A percentile compares a stretch with the other conserved stretches of the same genome.
Conservation (phyloP, 2,329 filamentous ascomycete species). For the Fusarium sp. region DNA sequence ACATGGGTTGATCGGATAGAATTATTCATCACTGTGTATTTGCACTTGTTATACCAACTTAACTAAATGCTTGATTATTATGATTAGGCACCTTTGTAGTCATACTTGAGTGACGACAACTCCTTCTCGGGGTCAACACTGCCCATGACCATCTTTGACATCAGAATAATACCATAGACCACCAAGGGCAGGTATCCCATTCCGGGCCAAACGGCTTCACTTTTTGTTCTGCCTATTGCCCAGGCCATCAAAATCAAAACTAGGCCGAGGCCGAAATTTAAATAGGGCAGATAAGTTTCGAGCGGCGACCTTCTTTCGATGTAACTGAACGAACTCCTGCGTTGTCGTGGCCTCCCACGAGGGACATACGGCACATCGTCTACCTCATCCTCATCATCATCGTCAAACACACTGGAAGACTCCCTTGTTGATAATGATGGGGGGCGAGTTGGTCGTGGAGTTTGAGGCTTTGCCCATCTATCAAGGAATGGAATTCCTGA, state of each 20-base stretch:
- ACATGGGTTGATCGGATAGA: slow-evolving; percentile 21
- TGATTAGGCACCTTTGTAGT: slow-evolving; percentile 71
- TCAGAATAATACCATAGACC: slow-evolving; percentile 69
- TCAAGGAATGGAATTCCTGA: slow-evolving; percentile 66
- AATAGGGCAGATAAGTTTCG: slow-evolving; percentile 65
- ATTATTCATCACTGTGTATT: neutral
- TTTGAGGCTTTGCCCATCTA: slow-evolving; percentile 50
- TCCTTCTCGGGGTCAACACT: slow-evolving; percentile 75
- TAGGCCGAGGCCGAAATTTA: slow-evolving; percentile 68
- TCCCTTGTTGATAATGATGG: slow-evolving; percentile 32
- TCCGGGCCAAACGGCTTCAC: slow-evolving; percentile 52
- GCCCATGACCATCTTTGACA: slow-evolving; percentile 73
- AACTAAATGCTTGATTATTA: neutral
- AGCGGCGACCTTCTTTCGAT: slow-evolving; percentile 57
- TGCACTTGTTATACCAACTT: neutral
- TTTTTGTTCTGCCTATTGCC: slow-evolving; percentile 48
- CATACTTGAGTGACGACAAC: slow-evolving; percentile 70
- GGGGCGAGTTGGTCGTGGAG: slow-evolving; percentile 40
- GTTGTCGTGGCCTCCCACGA: slow-evolving; percentile 27
- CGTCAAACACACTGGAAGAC: slow-evolving; percentile 21
- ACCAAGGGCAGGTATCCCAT: slow-evolving; percentile 64
- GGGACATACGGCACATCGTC: slow-evolving; percentile 17
- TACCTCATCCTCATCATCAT: slow-evolving; percentile 36
- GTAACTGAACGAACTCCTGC: slow-evolving; percentile 38
- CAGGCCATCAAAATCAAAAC: slow-evolving; percentile 61